Conservation (phyloP, 352 stramenopile genomes). For the Phytophthora podocarpi region DNA sequence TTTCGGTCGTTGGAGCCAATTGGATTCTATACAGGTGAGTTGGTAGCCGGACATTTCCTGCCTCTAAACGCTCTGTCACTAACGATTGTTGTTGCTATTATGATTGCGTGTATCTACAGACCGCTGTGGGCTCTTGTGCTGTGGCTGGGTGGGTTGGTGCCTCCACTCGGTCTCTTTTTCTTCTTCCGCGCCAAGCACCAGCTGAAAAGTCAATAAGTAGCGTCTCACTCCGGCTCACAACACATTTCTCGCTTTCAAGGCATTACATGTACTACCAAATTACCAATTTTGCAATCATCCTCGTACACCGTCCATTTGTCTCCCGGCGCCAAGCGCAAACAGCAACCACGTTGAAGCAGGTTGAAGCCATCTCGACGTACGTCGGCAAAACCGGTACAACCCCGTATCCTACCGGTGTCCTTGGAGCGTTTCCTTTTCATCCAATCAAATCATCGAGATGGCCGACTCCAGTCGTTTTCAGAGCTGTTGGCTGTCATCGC, state of each 20-base stretch:
- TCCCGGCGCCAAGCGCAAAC: no score
- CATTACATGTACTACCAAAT: no score
- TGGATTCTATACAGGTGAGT: slow-evolving; percentile 64
- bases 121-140: slow-evolving; percentile 55
- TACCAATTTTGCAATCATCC: no score
- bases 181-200: slow-evolving; percentile 30
- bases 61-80: no score
- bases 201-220: slow-evolving; percentile 42
- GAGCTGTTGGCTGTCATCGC: slow-evolving; percentile 21
- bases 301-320: no score
- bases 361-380: slow-evolving; percentile 1
- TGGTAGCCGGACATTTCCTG: no score
- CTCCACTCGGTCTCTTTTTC: slow-evolving; percentile 33
- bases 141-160: slow-evolving; percentile 34
- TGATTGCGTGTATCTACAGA: slow-evolving; percentile 26
- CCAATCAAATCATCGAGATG: slow-evolving; percentile 33
- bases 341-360: background rate
- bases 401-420: background rate
- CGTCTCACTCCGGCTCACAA: background rate
- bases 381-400: background rate
- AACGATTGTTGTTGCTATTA: background rate
- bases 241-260: no score
- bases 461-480: slow-evolving; percentile 56
- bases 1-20: slow-evolving; percentile 45
- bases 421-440: slow-evolving; percentile 9